These are phyloP conservation scores for Fusarium aywerte DNA, from an alignment of 2,329 filamentous ascomycete species.

Conservation along the genomic window DNA sequence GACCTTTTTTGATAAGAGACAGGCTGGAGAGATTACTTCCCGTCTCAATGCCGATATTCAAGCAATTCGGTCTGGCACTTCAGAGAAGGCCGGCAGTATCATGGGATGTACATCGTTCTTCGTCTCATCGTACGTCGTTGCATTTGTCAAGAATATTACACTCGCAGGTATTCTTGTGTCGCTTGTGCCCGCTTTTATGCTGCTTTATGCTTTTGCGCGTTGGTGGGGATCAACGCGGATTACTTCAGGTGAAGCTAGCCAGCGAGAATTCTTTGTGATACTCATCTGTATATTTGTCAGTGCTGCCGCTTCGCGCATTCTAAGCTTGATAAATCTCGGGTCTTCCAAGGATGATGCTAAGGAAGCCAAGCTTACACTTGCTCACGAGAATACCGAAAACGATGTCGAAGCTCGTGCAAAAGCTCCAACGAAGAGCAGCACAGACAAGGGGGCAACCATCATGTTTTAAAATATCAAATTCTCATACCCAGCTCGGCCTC, in stretches of 20 bases:
- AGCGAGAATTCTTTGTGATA: constrained; percentile 79
- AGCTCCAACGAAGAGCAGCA: constrained; percentile 36
- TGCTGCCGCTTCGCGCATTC: constrained; percentile 69
- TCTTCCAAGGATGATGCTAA: constrained; percentile 43
- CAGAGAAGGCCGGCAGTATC: constrained; percentile 75
- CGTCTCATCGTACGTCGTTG: constrained; percentile 72
- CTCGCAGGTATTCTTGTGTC: constrained; percentile 73
- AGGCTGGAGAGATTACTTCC: constrained; percentile 71
- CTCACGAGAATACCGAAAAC: constrained; percentile 33
- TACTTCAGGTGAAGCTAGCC: constrained; percentile 69
- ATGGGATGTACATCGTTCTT: constrained; percentile 73
- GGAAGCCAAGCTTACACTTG: constrained; percentile 23
- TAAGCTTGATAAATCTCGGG: constrained; percentile 61
- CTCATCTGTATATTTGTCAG: constrained; percentile 77
- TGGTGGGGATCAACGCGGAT: constrained; percentile 83
- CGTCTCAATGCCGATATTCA: constrained; percentile 74
- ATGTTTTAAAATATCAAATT: constrained; percentile 70
- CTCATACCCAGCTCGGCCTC: constrained; percentile 71
- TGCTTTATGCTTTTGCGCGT: constrained; percentile 79
- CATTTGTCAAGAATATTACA: constrained; percentile 71
- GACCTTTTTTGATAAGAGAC: constrained; percentile 70
- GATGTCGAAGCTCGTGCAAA: constrained; percentile 56
- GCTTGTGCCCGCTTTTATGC: constrained; percentile 69
- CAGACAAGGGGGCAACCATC: constrained; percentile 57
- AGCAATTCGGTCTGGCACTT: constrained; percentile 73